Evolutionary conservation across 352 stramenopile species (phyloP).

Genomic region (Phytophthora lateralis): DNA sequence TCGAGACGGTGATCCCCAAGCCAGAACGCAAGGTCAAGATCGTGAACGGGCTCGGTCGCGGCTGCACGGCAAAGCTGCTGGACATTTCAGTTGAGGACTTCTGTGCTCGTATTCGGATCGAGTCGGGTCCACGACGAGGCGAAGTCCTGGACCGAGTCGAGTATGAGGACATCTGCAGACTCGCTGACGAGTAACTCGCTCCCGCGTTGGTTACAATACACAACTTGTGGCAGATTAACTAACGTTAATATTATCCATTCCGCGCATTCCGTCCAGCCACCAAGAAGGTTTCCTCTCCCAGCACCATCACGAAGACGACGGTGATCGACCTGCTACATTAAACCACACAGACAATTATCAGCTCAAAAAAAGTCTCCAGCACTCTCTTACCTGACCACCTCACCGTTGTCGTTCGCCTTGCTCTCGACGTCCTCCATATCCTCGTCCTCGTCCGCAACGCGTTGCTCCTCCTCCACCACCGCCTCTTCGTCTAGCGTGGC

Average conservation of each 20-base stretch:
- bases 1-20: slow-evolving; percentile 91
- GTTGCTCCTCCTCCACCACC: slow-evolving; percentile 63
- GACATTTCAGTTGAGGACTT: slow-evolving; percentile 77
- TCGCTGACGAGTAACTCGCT: slow-evolving; percentile 46
- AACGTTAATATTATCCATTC: slow-evolving; percentile 20
- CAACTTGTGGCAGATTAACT: background rate
- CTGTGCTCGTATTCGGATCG: slow-evolving; percentile 66
- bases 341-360: background rate
- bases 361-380: slow-evolving; percentile 1
- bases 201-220: background rate
- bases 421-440: slow-evolving; percentile 65
- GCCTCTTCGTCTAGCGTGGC: slow-evolving; percentile 75
- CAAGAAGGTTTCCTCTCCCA: background rate
- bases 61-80: slow-evolving; percentile 64
- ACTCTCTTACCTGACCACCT: slow-evolving; percentile 2
- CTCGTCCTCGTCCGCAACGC: slow-evolving; percentile 56
- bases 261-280: background rate
- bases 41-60: slow-evolving; percentile 74
- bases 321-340: slow-evolving; percentile 17
- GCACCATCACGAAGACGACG: slow-evolving; percentile 25
- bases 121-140: slow-evolving; percentile 62
- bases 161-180: slow-evolving; percentile 86
- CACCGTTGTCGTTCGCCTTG: slow-evolving; percentile 24
- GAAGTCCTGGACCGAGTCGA: slow-evolving; percentile 73
- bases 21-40: slow-evolving; percentile 71